These are phyloP conservation scores for Ramalina intermedia DNA, from an alignment of 495 filamentous ascomycete species.

Conservation along the genomic window DNA sequence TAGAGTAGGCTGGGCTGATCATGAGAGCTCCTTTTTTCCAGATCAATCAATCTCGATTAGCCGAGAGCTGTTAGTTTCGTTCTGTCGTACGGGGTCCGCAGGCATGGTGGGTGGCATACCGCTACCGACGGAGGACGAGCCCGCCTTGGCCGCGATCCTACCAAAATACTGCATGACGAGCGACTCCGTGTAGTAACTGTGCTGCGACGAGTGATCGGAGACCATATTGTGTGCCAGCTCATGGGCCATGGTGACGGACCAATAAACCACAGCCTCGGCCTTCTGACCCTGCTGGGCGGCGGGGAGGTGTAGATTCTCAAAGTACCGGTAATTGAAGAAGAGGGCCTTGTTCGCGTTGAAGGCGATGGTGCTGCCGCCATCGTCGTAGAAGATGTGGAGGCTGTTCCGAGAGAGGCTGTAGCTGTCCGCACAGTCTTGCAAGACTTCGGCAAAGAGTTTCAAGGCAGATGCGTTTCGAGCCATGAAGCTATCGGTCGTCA, in stretches of 20 bases:
- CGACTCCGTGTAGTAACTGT: slow-evolving; percentile 65
- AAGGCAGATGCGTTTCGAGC: slow-evolving; percentile 45
- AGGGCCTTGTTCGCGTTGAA: slow-evolving; percentile 79
- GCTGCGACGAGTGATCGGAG: slow-evolving; percentile 59
- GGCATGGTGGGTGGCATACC: neutral
- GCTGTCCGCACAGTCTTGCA: slow-evolving; percentile 53
- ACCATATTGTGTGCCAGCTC: slow-evolving; percentile 92
- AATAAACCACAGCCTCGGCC: slow-evolving; percentile 62
- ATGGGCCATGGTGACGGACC: slow-evolving; percentile 85
- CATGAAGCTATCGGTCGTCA: slow-evolving; percentile 40
- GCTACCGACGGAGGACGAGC: neutral
- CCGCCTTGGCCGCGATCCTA: slow-evolving; percentile 28
- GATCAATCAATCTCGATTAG: neutral
- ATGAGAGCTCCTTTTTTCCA: neutral
- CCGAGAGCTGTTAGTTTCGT: neutral
- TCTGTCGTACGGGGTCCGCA: slow-evolving; percentile 1
- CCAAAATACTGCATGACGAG: slow-evolving; percentile 41
- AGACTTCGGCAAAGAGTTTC: slow-evolving; percentile 52
- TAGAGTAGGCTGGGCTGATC: no score
- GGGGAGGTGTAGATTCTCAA: slow-evolving; percentile 56
- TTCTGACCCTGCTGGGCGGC: slow-evolving; percentile 24
- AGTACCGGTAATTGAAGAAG: slow-evolving; percentile 90
- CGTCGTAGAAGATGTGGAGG: slow-evolving; percentile 80
- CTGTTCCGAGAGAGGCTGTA: slow-evolving; percentile 53
- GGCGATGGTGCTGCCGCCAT: slow-evolving; percentile 65